These are phyloP conservation scores for Syncephalastrum racemosum DNA, from an alignment of 371 early-diverging fungal species.

Conservation along the genomic window DNA sequence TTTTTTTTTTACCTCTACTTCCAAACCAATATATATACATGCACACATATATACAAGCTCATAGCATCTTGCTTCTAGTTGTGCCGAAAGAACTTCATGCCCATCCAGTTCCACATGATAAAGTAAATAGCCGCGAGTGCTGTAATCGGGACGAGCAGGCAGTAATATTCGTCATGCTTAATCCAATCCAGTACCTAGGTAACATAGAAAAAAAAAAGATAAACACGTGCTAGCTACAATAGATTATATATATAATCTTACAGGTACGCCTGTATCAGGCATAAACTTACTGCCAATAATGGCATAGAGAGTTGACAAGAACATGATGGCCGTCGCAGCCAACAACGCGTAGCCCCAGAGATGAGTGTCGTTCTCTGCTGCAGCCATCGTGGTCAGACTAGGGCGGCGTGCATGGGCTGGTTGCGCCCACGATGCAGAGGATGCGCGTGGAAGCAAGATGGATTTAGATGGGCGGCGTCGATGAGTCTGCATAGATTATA, in stretches of 20 bases:
- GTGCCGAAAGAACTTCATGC: constrained; percentile 92
- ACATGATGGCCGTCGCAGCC: constrained; percentile 56
- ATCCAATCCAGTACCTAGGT: constrained; percentile 70
- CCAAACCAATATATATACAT: no score
- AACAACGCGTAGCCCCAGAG: constrained; percentile 73
- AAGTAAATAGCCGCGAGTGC: constrained; percentile 75
- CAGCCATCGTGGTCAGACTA: constrained; percentile 59
- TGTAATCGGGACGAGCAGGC: constrained; percentile 79
- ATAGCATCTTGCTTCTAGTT: constrained; percentile 43
- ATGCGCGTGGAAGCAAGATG: constrained; percentile 17
- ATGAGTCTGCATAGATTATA: constrained; percentile 9
- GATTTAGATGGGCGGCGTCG: constrained; percentile 30
- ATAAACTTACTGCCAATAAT: constrained; percentile 71
- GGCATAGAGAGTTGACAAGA: constrained; percentile 65
- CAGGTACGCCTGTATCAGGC: constrained; percentile 67
- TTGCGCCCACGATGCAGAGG: neutral
- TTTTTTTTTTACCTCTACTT: no score
- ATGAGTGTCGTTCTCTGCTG: constrained; percentile 51
- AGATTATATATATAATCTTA: constrained; percentile 15
- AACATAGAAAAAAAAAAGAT: neutral
- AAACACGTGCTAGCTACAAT: neutral
- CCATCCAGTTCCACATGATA: constrained; percentile 93
- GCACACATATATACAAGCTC: neutral
- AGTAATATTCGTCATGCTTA: constrained; percentile 83
- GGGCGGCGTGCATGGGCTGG: constrained; percentile 38